Evolutionary conservation across 1,284 basidiomycete species (phyloP), one percentile per base, ranked within the genome.

Genomic region (Apiotrichum akiyoshidainum): DNA sequence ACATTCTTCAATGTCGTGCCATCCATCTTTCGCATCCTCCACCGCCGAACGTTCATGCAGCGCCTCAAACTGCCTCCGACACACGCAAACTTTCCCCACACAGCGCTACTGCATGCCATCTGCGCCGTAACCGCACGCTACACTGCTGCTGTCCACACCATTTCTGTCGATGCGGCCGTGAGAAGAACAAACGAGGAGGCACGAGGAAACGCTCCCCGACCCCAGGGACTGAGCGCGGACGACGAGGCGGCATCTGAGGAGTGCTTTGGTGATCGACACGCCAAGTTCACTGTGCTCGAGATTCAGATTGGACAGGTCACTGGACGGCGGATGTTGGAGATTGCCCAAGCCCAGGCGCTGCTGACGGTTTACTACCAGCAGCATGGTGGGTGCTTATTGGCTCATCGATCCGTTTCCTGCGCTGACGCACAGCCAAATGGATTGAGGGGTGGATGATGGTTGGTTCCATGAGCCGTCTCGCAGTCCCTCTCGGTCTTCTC

Each of bases 21-120:
- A 1, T 67, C 69, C n/a, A 64, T 73, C n/a, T 65, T 71, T 13
- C 68, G 71, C 16, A 57, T 78, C 9, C 58, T 80, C 52, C 72
- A 79, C 54, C 66, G 68, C 11, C 65, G 63, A 16, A 61, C 64
- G 2, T 78, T 81, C 61, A 61, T 76, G 22, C 49, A 69, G 13
- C 68, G 76, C 5, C 70, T 81, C 35, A 60, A 71, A 7, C 72
- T 80, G n/a, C 76, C 79, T 2, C 79, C 80, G 0, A 68, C 70
- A 1, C 73, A 78, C 48, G n/a, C 60, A 9, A 62, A 71, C 9
- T 81, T 80, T 60, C 80, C 79, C 12, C 77, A 79, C 54, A 52
- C 64, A 1, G 68, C 74, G 1, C 64, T 80, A 1, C 63, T 81
- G 0, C 80, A 81, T 62, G 72, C 75, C 21, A 78, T 81, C 42